A percentile compares a stretch with the other conserved stretches of the same genome.
Evolutionary conservation across 2,329 filamentous ascomycete genomes (phyloP).

Genomic region (Penicillium aurantiogriseum): DNA sequence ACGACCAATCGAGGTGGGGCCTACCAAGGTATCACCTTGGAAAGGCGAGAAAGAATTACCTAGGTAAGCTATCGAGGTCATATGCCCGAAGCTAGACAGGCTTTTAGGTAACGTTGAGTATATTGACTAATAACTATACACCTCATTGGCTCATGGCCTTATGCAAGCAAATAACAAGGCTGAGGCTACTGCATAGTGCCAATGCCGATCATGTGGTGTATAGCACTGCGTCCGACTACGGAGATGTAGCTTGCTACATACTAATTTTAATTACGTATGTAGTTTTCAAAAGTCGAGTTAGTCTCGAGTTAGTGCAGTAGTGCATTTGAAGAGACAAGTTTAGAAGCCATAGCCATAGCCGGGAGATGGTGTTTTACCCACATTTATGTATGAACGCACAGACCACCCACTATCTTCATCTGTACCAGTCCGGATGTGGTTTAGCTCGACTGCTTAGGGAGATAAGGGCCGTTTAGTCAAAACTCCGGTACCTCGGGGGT

Average conservation of each 20-base stretch:
- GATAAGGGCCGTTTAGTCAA: constrained; percentile 12
- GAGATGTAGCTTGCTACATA: background rate
- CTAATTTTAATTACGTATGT: background rate
- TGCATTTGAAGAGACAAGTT: background rate
- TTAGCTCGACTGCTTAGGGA: background rate
- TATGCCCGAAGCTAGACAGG: background rate
- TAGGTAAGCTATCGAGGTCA: background rate
- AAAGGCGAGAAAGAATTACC: background rate
- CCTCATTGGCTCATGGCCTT: background rate
- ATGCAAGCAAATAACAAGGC: background rate
- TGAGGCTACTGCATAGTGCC: background rate
- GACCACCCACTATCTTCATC: background rate
- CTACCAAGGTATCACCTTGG: background rate
- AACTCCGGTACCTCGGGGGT: background rate
- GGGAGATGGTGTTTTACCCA: background rate
- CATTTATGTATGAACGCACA: background rate
- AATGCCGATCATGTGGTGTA: background rate
- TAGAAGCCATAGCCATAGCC: background rate
- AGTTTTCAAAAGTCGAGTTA: background rate
- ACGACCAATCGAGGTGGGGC: background rate
- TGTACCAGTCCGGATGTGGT: constrained; percentile 6
- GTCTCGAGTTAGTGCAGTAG: background rate
- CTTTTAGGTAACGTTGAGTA: background rate
- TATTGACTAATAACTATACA: background rate
- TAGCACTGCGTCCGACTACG: background rate